Percentiles rank a stretch among this genome's conserved stretches.
These are phyloP conservation scores for Amanita fuliginea DNA, from an alignment of 768 basidiomycete species.

Conservation along the genomic window DNA sequence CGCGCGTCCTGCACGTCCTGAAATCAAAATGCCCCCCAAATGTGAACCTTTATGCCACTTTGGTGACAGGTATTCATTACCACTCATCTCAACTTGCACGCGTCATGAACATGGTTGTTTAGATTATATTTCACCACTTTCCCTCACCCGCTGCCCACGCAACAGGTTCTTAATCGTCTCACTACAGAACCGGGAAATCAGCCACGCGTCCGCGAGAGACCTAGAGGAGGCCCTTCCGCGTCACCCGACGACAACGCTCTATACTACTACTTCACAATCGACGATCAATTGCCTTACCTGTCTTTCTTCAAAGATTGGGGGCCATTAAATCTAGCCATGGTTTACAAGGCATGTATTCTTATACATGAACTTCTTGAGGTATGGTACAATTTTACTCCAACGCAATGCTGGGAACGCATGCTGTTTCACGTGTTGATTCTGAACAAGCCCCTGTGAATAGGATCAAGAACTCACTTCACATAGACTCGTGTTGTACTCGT, in stretches of 20 bases:
- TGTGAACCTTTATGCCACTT: constrained; percentile 78
- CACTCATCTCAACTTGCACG: constrained; percentile 8
- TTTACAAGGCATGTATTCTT: constrained; percentile 85
- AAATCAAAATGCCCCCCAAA: constrained; percentile 28
- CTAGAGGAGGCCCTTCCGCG: constrained; percentile 46
- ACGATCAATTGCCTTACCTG: constrained; percentile 85
- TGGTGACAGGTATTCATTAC: constrained; percentile 50
- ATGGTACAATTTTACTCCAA: constrained; percentile 15
- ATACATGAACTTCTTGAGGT: constrained; percentile 86
- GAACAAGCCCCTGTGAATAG: constrained; percentile 24
- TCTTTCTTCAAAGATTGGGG: constrained; percentile 96
- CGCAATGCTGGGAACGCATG: constrained; percentile 15
- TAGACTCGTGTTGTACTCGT: constrained; percentile 80
- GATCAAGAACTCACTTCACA: constrained; percentile 65
- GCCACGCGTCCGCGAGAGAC: constrained; percentile 53
- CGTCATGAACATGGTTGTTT: constrained; percentile 9
- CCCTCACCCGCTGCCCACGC: constrained; percentile 58
- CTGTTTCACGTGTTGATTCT: constrained; percentile 20
- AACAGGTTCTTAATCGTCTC: constrained; percentile 52
- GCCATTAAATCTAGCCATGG: constrained; percentile 85
- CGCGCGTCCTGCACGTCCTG: constrained; percentile 11
- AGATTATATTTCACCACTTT: constrained; percentile 91
- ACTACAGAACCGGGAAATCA: constrained; percentile 38
- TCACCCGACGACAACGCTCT: constrained; percentile 65
- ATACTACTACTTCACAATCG: constrained; percentile 89